Evolutionary conservation across 352 stramenopile species (phyloP).

Genomic region (Elongisporangium undulatum): DNA sequence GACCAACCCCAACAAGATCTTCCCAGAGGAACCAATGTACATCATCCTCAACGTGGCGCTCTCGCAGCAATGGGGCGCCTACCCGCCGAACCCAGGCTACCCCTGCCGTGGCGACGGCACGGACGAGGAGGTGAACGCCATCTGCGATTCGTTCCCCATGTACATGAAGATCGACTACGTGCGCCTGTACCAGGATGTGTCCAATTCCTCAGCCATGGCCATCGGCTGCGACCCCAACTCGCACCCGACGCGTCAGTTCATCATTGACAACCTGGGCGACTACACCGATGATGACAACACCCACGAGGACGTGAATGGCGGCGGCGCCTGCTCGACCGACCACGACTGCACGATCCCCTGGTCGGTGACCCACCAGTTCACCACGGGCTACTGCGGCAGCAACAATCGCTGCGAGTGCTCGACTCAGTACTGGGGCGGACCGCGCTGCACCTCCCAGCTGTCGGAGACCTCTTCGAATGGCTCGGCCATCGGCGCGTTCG

Average conservation of each 20-base stretch:
- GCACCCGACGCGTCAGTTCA: slow-evolving; percentile 30
- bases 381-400: slow-evolving; percentile 35
- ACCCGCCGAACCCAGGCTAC: slow-evolving; percentile 25
- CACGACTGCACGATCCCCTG: slow-evolving; percentile 27
- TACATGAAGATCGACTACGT: slow-evolving; percentile 84
- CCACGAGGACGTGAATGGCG: slow-evolving; percentile 14
- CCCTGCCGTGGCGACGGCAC: slow-evolving; percentile 20
- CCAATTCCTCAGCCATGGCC: slow-evolving; percentile 10
- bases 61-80: slow-evolving; percentile 26
- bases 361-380: slow-evolving; percentile 12
- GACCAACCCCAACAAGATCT: slow-evolving; percentile 42
- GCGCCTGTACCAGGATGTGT: slow-evolving; percentile 69
- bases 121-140: slow-evolving; percentile 19
- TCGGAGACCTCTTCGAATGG: slow-evolving; percentile 23
- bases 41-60: slow-evolving; percentile 56
- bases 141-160: slow-evolving; percentile 44
- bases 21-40: slow-evolving; percentile 46
- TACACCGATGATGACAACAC: slow-evolving; percentile 25
- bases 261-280: slow-evolving; percentile 22
- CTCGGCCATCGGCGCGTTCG: slow-evolving; percentile 16
- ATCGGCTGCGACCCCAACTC: slow-evolving; percentile 25
- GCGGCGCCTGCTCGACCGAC: slow-evolving; percentile 18
- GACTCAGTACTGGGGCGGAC: slow-evolving; percentile 57
- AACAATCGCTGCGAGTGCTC: slow-evolving; percentile 44
- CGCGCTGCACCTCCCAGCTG: slow-evolving; percentile 58